These are phyloP conservation scores for Elsinoe necatrix DNA, from an alignment of 2,329 filamentous ascomycete genomes.

Conservation along the genomic window DNA sequence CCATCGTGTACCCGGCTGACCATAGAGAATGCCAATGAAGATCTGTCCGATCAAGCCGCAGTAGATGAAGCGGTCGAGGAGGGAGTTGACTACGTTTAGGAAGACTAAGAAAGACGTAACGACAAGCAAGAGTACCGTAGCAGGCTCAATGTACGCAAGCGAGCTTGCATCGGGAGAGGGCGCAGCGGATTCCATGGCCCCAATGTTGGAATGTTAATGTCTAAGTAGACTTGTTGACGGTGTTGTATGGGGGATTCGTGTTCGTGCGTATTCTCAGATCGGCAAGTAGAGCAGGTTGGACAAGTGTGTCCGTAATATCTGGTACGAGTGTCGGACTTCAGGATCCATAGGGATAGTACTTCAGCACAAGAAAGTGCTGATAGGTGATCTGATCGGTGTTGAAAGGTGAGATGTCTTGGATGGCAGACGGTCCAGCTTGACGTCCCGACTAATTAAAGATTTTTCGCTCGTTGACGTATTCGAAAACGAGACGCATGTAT, in stretches of 20 bases:
- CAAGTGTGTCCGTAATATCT: not conserved
- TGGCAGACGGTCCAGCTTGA: not conserved
- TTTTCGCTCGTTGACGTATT: no score
- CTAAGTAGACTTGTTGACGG: not conserved
- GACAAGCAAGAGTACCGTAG: constrained; percentile 51
- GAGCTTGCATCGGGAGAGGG: not conserved
- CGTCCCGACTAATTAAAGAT: no score
- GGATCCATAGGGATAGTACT: constrained; percentile 1
- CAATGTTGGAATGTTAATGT: no score
- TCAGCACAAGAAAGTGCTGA: not conserved
- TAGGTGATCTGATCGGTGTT: not conserved
- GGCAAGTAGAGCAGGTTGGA: not conserved
- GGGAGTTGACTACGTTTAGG: constrained; percentile 50
- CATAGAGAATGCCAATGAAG: constrained; percentile 61
- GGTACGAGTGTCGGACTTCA: not conserved
- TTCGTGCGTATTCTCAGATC: not conserved
- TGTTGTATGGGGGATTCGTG: no score
- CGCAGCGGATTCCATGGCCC: not conserved
- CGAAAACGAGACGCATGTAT: no score
- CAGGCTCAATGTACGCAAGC: constrained; percentile 18
- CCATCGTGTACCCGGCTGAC: constrained; percentile 56
- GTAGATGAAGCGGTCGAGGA: constrained; percentile 53
- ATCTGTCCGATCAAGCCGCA: constrained; percentile 67
- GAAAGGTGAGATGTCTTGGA: not conserved
- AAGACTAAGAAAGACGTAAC: constrained; percentile 54